Percentiles rank a stretch among this genome's conserved stretches.
phyloP scores from a whole-genome alignment of 441 rosid genomes.

The Pelargonium australe region DNA sequence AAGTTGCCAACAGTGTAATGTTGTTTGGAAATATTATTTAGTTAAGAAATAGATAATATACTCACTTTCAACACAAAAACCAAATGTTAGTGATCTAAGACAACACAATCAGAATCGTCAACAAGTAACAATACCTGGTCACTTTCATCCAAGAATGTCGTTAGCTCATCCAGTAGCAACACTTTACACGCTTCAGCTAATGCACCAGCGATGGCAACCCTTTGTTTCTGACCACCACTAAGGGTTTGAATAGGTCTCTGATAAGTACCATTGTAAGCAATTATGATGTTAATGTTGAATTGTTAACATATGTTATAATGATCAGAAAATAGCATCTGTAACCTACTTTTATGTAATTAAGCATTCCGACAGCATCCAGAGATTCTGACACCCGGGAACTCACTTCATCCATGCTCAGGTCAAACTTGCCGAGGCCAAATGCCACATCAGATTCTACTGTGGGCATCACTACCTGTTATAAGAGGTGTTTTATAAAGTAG shows the following conservation, averaged over 20 bases:
- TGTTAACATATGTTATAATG: neutral
- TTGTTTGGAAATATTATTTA: too few species aligned
- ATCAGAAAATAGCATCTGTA: constrained; percentile 2
- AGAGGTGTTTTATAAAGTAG: neutral
- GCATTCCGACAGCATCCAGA: constrained; percentile 76
- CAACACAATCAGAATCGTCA: too few species aligned
- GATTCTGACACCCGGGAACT: constrained; percentile 59
- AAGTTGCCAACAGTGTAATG: neutral
- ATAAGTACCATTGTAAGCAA: constrained; percentile 9
- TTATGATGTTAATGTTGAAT: neutral
- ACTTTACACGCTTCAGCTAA: constrained; percentile 92
- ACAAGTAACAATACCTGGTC: constrained; percentile 54
- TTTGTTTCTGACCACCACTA: constrained; percentile 95
- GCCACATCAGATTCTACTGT: constrained; percentile 93
- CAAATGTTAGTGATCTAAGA: too few species aligned
- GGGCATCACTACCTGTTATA: constrained; percentile 85
- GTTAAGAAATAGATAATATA: too few species aligned
- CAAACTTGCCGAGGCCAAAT: constrained; percentile 87
- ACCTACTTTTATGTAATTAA: constrained; percentile 57
- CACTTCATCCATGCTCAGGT: constrained; percentile 49
- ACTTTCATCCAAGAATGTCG: constrained; percentile 77
- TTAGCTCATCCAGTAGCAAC: constrained; percentile 81
- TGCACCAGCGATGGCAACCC: constrained; percentile 96
- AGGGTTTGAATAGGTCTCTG: constrained; percentile 96
- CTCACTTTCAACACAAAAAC: too few species aligned